Percentiles rank a stretch among this genome's conserved stretches.
Conservation (phyloP, 2,329 filamentous ascomycete species). For the Tolypocladium tundrense region DNA sequence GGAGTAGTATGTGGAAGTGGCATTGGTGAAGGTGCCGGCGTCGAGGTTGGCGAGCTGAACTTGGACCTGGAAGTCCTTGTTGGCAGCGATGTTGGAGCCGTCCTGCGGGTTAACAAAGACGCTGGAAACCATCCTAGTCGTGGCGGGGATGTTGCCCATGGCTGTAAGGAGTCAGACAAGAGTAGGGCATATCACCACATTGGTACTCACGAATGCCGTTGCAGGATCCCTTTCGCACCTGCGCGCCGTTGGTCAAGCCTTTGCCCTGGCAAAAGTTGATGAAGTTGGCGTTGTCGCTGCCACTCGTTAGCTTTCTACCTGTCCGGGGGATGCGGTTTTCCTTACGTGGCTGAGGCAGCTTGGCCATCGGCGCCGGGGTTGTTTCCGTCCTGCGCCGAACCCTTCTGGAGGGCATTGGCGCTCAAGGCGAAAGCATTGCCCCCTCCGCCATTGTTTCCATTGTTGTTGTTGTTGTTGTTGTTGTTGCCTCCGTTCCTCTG, state of each 20-base stretch:
- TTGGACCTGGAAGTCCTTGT: conserved; percentile 41
- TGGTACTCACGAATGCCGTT: conserved; percentile 48
- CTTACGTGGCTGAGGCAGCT: conserved; percentile 41
- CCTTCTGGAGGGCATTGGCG: conserved; percentile 36
- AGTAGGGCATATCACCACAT: background rate
- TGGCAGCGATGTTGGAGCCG: conserved; percentile 33
- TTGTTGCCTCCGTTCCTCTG: conserved; percentile 3
- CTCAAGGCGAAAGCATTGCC: conserved; percentile 25
- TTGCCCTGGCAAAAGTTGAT: conserved; percentile 51
- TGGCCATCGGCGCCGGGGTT: conserved; percentile 34
- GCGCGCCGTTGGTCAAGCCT: conserved; percentile 49
- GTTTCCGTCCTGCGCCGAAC: conserved; percentile 38
- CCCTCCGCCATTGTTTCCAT: conserved; percentile 11
- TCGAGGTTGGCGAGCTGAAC: conserved; percentile 42
- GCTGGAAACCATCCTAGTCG: conserved; percentile 45
- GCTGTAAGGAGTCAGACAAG: conserved; percentile 19
- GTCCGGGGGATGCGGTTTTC: conserved; percentile 1
- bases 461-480: conserved; percentile 11
- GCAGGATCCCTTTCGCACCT: conserved; percentile 49
- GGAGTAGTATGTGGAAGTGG: conserved; percentile 48
- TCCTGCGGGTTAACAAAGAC: conserved; percentile 44
- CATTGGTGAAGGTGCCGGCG: conserved; percentile 52
- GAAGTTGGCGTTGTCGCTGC: conserved; percentile 49
- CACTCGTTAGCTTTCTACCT: conserved; percentile 8
- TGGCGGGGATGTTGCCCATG: conserved; percentile 51